Conservation (phyloP, 768 basidiomycete species). For the Amanita thiersii region DNA sequence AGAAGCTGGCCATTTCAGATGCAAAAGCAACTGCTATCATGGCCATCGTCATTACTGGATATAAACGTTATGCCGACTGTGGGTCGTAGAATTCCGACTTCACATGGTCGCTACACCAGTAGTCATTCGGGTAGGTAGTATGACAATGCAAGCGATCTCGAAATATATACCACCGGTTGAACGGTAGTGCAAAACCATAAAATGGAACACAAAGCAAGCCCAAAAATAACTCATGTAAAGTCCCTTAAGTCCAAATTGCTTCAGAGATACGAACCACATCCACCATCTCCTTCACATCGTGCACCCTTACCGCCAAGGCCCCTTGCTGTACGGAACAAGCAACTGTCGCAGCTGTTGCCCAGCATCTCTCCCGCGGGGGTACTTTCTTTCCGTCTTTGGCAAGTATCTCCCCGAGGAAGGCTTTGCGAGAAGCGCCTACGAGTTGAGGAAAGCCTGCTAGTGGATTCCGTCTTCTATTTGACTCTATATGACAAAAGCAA, state of each 20-base stretch:
- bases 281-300: conserved; percentile 64
- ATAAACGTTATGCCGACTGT: too few relatives aligned
- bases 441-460: conserved; percentile 57
- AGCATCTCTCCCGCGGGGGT: conserved; percentile 56
- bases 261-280: conserved; percentile 68
- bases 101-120: too few relatives aligned
- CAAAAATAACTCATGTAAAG: too few relatives aligned
- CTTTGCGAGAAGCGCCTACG: conserved; percentile 78
- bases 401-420: conserved; percentile 69
- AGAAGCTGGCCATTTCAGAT: too few relatives aligned
- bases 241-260: conserved; percentile 37
- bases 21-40: too few relatives aligned
- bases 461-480: conserved; percentile 28
- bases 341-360: conserved; percentile 75
- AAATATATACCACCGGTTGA: too few relatives aligned
- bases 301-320: conserved; percentile 70
- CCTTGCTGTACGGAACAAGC: conserved; percentile 70
- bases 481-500: conserved; percentile 4
- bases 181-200: too few relatives aligned
- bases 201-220: too few relatives aligned
- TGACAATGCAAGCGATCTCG: too few relatives aligned
- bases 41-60: too few relatives aligned
- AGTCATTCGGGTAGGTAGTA: too few relatives aligned
- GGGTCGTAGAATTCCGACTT: too few relatives aligned
- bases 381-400: conserved; percentile 45